Evolutionary conservation across 139 green algal genomes (phyloP).

Genomic region (Micractinium sp.): DNA sequence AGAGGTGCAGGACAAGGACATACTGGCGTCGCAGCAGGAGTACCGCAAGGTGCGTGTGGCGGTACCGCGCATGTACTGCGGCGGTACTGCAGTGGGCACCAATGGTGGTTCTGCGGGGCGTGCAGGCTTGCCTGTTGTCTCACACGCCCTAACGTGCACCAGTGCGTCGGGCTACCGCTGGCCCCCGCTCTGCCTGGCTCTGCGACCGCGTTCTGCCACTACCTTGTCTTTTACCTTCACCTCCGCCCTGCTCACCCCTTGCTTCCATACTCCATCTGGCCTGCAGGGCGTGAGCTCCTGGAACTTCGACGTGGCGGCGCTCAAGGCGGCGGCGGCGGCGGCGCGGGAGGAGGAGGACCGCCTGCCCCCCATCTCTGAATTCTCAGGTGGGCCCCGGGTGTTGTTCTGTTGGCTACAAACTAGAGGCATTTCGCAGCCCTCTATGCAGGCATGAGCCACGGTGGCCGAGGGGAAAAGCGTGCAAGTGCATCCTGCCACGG

Average conservation of each 20-base stretch:
- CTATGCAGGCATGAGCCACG: no score
- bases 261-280: background rate
- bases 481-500: no score
- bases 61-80: no score
- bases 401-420: no score
- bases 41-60: slow-evolving; percentile 65
- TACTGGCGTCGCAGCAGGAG: slow-evolving; percentile 70
- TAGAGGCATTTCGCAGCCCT: no score
- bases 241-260: background rate
- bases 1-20: slow-evolving; percentile 47
- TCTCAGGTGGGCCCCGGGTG: background rate
- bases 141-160: no score
- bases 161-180: no score
- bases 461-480: no score
- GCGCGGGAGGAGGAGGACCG: slow-evolving; percentile 46
- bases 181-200: background rate
- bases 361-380: slow-evolving; percentile 45
- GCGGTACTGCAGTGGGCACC: no score
- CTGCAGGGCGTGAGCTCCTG: slow-evolving; percentile 80
- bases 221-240: background rate
- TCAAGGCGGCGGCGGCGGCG: slow-evolving; percentile 83
- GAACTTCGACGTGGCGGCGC: slow-evolving; percentile 93
- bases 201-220: background rate
- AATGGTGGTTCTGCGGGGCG: no score
- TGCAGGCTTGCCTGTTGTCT: no score